These are phyloP conservation scores for Aphanocladium album DNA, from an alignment of 2,329 filamentous ascomycete species.

Conservation along the genomic window DNA sequence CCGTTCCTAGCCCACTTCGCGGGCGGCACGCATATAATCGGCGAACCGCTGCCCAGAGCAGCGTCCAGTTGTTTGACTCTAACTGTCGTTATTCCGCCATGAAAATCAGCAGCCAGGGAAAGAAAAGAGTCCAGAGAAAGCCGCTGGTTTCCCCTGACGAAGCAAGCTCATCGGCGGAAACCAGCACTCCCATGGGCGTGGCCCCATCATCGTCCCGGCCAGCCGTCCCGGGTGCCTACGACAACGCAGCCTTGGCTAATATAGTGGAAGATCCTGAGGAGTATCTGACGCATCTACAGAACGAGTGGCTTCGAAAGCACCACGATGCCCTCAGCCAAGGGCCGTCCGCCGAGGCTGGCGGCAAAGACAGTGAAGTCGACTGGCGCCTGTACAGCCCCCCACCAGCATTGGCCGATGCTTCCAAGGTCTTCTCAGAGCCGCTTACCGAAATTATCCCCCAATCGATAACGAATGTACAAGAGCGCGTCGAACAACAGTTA, in stretches of 20 bases:
- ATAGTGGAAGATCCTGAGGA: conserved; percentile 5
- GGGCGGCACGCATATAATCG: neutral
- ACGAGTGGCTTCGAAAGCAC: conserved; percentile 18
- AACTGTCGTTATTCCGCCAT: neutral
- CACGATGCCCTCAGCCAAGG: neutral
- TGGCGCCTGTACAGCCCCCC: conserved; percentile 47
- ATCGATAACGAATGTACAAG: conserved; percentile 42
- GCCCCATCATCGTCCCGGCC: neutral
- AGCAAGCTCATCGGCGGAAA: neutral
- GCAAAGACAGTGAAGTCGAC: conserved; percentile 25
- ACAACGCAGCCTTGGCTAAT: neutral
- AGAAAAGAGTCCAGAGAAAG: neutral
- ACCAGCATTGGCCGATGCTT: conserved; percentile 31
- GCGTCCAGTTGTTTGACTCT: neutral
- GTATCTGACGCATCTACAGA: conserved; percentile 16
- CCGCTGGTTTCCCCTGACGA: neutral
- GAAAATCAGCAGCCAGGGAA: neutral
- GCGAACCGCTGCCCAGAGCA: neutral
- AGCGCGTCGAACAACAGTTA: conserved; percentile 30
- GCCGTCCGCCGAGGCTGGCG: neutral
- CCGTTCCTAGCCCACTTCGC: neutral
- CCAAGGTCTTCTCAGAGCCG: conserved; percentile 35
- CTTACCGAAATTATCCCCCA: conserved; percentile 36
- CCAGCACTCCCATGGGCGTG: neutral
- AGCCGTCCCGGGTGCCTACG: conserved; percentile 6